Base-by-base conservation (phyloP, 2,329 filamentous ascomycete species). In the Fusarium burgessii region DNA sequence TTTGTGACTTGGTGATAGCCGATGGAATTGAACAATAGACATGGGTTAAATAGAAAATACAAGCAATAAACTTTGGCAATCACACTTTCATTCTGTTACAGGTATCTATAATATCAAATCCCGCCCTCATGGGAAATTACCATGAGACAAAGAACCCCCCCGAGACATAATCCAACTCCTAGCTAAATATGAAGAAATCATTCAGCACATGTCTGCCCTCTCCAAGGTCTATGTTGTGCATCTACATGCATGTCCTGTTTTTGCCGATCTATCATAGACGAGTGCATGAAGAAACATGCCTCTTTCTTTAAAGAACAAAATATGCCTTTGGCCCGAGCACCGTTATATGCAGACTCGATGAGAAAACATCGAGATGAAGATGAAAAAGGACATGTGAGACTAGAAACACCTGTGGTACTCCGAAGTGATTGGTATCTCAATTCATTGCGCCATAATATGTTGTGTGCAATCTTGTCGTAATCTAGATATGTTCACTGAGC, bases 231-330 rank as follows among this genome's bases (percentile, higher is more conserved):
- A 75, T 72, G 42, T 41, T 62, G 27, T 43, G 65, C 67, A 67
- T 70, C 52, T 76, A 50, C 60, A 56, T 61, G 51, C 67, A 38
- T 56, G 40, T 66, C 56, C 65, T 54, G 68, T 64, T 67, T 71
- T 75, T 65, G 47, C 70, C 32, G 55, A 60, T 76, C 74, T 76
- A 76, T 74, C 68, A 64, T 65, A 63, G 46, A 58, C 63, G 50
- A 60, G 51, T 38, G 36, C 56, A 52, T 49, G 49, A 33, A 25
- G 40, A 72, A 27, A 41, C 59, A 62, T 70, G 63, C 40, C 45
- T 68, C 49, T 63, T 61, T 62, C 66, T 62, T 33, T 9, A 62
- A 71, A 69, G 32, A 65, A 76, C 52, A 58, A 58, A 63, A 54
- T 49, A 52, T 62, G 55, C 49, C 40, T 58, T 62, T 36, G 13